Evolutionary conservation across 306 rosid genomes (phyloP).

Genomic region (Mucuna pruriens): DNA sequence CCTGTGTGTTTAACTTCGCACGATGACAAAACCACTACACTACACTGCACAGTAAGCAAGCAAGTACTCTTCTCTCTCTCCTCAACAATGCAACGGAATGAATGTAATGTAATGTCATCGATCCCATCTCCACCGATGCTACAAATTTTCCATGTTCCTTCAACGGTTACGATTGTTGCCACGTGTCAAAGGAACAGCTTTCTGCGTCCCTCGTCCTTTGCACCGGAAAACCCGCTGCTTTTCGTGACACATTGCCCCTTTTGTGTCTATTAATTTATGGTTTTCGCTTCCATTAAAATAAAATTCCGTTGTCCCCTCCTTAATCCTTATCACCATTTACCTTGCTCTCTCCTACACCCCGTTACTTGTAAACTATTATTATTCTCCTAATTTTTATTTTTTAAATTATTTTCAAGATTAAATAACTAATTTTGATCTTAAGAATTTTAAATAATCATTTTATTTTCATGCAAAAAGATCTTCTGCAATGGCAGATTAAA

Average conservation of each 20-base stretch:
- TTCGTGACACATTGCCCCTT: conserved; percentile 64
- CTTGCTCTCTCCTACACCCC: not conserved
- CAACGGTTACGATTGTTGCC: not conserved
- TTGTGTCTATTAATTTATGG: conserved; percentile 33
- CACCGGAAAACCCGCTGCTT: conserved; percentile 99
- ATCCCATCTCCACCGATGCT: conserved; percentile 49
- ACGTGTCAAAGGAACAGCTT: conserved; percentile 63
- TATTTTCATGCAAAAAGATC: not conserved
- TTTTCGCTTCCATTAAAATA: conserved; percentile 13
- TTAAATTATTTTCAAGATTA: not conserved
- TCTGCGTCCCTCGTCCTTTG: conserved; percentile 63
- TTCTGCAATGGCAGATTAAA: not conserved
- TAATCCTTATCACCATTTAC: conserved; percentile 9
- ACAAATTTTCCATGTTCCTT: conserved; percentile 37
- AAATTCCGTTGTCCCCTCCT: conserved; percentile 20
- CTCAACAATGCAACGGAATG: conserved; percentile 37
- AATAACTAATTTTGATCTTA: not conserved
- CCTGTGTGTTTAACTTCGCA: conserved; percentile 41
- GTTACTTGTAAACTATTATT: too few relatives aligned
- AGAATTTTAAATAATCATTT: not conserved
- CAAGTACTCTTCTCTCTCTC: conserved; percentile 14
- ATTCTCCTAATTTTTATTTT: too few relatives aligned
- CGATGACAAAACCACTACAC: conserved; percentile 49
- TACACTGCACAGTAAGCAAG: conserved; percentile 26
- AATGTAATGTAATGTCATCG: conserved; percentile 41